phyloP scores from a whole-genome alignment of 768 basidiomycete genomes.

The Sistotremastrum suecicum region DNA sequence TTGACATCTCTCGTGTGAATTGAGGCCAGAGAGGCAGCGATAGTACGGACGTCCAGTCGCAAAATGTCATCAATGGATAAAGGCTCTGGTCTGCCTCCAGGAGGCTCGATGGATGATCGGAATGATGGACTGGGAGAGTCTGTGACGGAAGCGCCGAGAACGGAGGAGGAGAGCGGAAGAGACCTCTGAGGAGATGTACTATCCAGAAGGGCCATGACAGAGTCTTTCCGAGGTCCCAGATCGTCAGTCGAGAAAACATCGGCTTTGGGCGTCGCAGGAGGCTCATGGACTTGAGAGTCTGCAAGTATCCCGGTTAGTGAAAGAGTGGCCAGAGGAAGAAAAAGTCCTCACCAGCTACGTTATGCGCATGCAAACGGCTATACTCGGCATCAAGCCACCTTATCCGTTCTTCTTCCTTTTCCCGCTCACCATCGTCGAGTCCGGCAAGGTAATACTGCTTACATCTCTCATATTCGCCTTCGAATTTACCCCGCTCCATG shows the following conservation, averaged over 20 bases:
- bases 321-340: too few species aligned
- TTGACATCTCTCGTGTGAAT: constrained; percentile 29
- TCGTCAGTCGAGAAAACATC: not conserved
- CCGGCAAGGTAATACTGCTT: constrained; percentile 52
- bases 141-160: constrained; percentile 10
- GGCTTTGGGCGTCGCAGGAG: not conserved
- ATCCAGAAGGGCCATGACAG: too few species aligned
- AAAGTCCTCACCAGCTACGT: constrained; percentile 38
- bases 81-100: constrained; percentile 7
- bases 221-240: not conserved
- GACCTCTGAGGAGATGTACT: constrained; percentile 7
- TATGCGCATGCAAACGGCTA: constrained; percentile 41
- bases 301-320: too few species aligned
- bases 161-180: not conserved
- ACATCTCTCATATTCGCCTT: constrained; percentile 55
- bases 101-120: constrained; percentile 1
- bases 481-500: constrained; percentile 42
- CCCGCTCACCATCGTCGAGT: constrained; percentile 25
- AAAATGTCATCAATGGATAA: constrained; percentile 50
- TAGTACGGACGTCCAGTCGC: constrained; percentile 40
- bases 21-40: constrained; percentile 58
- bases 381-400: constrained; percentile 58
- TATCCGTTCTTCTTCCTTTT: constrained; percentile 31
- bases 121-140: constrained; percentile 6
- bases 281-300: not conserved